phyloP scores from a whole-genome alignment of 371 early-diverging fungal species.

The Rhizomucor pusillus region DNA sequence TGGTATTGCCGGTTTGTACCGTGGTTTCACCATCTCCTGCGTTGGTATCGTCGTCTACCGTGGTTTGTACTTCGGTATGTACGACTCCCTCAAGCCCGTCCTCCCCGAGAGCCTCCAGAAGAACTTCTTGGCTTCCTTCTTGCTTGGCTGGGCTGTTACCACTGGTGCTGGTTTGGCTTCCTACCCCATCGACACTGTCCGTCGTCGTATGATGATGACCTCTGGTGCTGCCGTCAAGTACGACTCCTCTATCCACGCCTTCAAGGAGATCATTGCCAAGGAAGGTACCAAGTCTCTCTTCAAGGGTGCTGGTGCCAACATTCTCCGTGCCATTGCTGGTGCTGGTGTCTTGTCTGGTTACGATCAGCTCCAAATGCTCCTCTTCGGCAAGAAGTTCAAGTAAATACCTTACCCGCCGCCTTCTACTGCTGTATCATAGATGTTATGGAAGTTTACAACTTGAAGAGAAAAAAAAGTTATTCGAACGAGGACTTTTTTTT shows the following conservation, averaged over 20 bases:
- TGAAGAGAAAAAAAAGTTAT: too few species aligned
- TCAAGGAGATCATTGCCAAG: conserved; percentile 64
- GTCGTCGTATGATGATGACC: conserved; percentile 85
- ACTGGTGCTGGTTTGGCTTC: conserved; percentile 62
- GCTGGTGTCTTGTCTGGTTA: conserved; percentile 70
- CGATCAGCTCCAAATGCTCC: conserved; percentile 59
- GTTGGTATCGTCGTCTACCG: conserved; percentile 78
- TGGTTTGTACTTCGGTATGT: conserved; percentile 76
- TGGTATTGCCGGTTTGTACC: conserved; percentile 77
- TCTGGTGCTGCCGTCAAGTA: conserved; percentile 73
- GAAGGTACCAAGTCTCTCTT: conserved; percentile 77
- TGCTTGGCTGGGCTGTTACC: conserved; percentile 68
- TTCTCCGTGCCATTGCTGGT: conserved; percentile 80
- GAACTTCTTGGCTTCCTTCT: conserved; percentile 60
- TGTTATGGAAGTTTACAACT: too few species aligned
- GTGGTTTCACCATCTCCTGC: conserved; percentile 71
- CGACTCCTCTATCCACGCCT: conserved; percentile 69
- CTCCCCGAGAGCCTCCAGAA: conserved; percentile 46
- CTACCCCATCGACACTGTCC: conserved; percentile 83
- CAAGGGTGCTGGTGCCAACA: conserved; percentile 82
- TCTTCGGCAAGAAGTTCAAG: conserved; percentile 47
- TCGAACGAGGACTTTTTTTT: too few species aligned
- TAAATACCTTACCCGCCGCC: background rate
- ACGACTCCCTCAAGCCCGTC: conserved; percentile 73
- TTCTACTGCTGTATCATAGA: too few species aligned